Base-by-base conservation (phyloP, 768 basidiomycete genomes). In the Boletus rufocinnamomeus region DNA sequence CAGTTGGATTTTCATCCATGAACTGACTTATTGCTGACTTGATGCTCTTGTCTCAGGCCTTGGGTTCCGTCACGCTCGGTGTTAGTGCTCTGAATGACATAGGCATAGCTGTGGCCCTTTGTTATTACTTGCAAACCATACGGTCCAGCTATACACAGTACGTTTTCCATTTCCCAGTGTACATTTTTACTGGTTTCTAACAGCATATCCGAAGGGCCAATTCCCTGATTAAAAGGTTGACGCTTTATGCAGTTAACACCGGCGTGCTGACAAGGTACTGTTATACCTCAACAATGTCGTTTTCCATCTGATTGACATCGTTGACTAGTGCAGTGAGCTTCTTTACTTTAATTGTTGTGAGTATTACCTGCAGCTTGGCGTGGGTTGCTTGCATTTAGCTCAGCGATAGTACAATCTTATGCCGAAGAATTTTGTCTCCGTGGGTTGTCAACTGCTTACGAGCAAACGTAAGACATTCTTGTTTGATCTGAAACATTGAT, bases 161-260 rank as follows among this genome's bases (percentile, higher is more conserved):
- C 35, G 75, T 69, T 40, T 16, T n/a, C 11, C 4, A 8, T 50
- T 69, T 37, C 13, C 23, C 19, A 7, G 9, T 49, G 14, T 44
- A n/a, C 8, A 23, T 46, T 17, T 21, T 3, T 19, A 13, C 21
- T 13, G 5, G 23, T 37, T 35, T 21, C 43, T 64, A 23, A 71
- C 34, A 6, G 1, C 27, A 38, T 23, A 34, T 30, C 1, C 19
- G 4, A 65, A 87, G 84, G 52, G 77, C 81, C 32, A 80, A 87
- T 66, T 77, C 82, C 1, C 70, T 86, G 19, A 79, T 87, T 37
- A 84, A 81, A 59, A 77, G 65, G 3, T 70, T 88, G 32, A 83
- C 76, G 10, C 63, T 84, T 19, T 86, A 86, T 58, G 84, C 86
- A 19, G 72, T 88, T 41, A 85, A 83, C 58, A 87, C 85, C 0